These are phyloP conservation scores for Candida ponderosae DNA, from an alignment of 805 yeast genomes.

Conservation along the genomic window DNA sequence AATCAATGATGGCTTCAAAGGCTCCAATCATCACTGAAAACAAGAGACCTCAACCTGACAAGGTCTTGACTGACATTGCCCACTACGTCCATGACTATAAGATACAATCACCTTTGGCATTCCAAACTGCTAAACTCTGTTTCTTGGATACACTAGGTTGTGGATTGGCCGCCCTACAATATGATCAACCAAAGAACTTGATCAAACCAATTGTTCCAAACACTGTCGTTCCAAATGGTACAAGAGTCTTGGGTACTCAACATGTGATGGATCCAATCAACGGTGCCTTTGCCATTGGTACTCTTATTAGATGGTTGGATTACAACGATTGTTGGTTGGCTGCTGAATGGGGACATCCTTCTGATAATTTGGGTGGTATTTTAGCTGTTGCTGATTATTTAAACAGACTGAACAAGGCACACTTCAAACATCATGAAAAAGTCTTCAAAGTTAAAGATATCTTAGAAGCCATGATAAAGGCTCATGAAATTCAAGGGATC, in stretches of 20 bases:
- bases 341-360: slow-evolving; percentile 67
- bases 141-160: slow-evolving; percentile 52
- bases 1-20: background rate
- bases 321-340: slow-evolving; percentile 62
- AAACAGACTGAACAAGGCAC: slow-evolving; percentile 35
- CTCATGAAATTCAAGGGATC: slow-evolving; percentile 57
- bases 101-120: slow-evolving; percentile 38
- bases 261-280: slow-evolving; percentile 46
- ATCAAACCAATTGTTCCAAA: slow-evolving; percentile 55
- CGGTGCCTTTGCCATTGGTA: slow-evolving; percentile 52
- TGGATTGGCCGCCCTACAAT: slow-evolving; percentile 50
- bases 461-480: slow-evolving; percentile 50
- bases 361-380: slow-evolving; percentile 53
- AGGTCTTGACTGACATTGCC: slow-evolving; percentile 40
- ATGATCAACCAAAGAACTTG: slow-evolving; percentile 37
- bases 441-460: slow-evolving; percentile 41
- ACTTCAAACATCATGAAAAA: slow-evolving; percentile 30
- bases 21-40: slow-evolving; percentile 31
- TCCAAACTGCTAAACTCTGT: slow-evolving; percentile 47
- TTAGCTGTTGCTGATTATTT: slow-evolving; percentile 51
- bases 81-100: slow-evolving; percentile 39
- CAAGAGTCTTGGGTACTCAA: slow-evolving; percentile 46
- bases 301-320: slow-evolving; percentile 53
- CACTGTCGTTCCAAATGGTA: slow-evolving; percentile 44
- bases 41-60: slow-evolving; percentile 43